These are phyloP conservation scores for Colletotrichum liriopes DNA, from an alignment of 2,329 filamentous ascomycete species.

Conservation along the genomic window DNA sequence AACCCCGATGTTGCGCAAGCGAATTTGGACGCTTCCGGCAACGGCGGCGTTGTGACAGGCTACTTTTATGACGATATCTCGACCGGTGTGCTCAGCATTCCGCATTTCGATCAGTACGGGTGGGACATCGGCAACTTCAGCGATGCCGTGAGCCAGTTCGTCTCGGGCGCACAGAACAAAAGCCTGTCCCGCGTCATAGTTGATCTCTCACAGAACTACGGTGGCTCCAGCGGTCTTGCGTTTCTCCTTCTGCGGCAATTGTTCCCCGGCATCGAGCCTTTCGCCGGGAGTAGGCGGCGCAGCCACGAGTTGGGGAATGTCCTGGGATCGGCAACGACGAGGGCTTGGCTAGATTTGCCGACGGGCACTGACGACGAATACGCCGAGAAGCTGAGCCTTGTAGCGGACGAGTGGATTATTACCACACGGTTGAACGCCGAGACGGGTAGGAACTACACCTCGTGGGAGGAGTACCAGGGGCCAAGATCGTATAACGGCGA, in stretches of 20 bases:
- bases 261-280: conserved; percentile 25
- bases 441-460: conserved; percentile 16
- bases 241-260: conserved; percentile 23
- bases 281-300: conserved; percentile 23
- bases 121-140: conserved; percentile 29
- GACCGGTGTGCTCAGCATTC: conserved; percentile 30
- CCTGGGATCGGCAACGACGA: conserved; percentile 23
- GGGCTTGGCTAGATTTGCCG: not conserved
- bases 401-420: conserved; percentile 26
- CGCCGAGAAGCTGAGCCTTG: not conserved
- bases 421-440: conserved; percentile 19
- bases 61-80: conserved; percentile 35
- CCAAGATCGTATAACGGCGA: conserved; percentile 9
- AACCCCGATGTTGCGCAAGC: conserved; percentile 12
- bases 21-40: conserved; percentile 3
- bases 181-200: conserved; percentile 13
- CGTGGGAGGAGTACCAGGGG: conserved; percentile 32
- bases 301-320: conserved; percentile 26
- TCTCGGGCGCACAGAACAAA: conserved; percentile 1
- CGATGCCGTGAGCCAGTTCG: not conserved
- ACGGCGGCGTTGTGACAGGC: conserved; percentile 26
- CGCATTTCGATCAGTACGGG: conserved; percentile 30
- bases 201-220: conserved; percentile 32
- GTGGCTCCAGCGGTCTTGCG: conserved; percentile 18
- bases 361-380: not conserved